These are phyloP conservation scores for Eragrostis nindensis DNA, from an alignment of 176 grass and related monocot genomes.

Conservation along the genomic window DNA sequence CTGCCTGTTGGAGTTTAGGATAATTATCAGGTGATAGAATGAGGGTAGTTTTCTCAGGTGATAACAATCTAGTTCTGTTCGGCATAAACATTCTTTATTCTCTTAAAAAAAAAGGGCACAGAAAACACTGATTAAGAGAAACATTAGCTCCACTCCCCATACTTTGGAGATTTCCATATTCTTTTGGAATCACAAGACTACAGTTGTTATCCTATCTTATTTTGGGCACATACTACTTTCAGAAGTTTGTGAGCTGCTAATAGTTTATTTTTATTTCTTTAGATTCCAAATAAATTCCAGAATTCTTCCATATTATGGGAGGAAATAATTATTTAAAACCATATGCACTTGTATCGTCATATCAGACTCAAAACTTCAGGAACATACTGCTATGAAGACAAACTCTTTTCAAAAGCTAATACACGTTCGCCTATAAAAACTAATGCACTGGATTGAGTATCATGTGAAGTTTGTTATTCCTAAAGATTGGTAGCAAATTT, in stretches of 20 bases:
- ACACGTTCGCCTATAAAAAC: too few relatives aligned
- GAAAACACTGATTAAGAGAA: background rate
- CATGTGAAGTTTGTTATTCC: background rate
- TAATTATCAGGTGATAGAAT: background rate
- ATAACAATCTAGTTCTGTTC: background rate
- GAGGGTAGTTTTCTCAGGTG: background rate
- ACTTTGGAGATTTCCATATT: background rate
- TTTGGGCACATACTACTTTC: background rate
- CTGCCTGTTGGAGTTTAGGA: background rate
- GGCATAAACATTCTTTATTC: background rate
- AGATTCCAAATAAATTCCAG: slow-evolving; percentile 20
- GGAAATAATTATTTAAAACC: slow-evolving; percentile 25
- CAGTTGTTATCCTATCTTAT: background rate
- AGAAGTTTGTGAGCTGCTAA: slow-evolving; percentile 14
- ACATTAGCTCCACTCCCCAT: background rate
- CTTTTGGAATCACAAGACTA: background rate
- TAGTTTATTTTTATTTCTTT: background rate
- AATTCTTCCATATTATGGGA: slow-evolving; percentile 20
- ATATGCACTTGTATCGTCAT: background rate
- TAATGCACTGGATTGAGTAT: background rate
- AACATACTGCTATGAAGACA: background rate
- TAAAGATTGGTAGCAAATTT: background rate
- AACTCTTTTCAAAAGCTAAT: background rate
- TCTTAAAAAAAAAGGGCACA: background rate
- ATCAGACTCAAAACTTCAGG: background rate